Evolutionary conservation across 2,329 filamentous ascomycete species (phyloP).

Genomic region (Simplicillium sp.): DNA sequence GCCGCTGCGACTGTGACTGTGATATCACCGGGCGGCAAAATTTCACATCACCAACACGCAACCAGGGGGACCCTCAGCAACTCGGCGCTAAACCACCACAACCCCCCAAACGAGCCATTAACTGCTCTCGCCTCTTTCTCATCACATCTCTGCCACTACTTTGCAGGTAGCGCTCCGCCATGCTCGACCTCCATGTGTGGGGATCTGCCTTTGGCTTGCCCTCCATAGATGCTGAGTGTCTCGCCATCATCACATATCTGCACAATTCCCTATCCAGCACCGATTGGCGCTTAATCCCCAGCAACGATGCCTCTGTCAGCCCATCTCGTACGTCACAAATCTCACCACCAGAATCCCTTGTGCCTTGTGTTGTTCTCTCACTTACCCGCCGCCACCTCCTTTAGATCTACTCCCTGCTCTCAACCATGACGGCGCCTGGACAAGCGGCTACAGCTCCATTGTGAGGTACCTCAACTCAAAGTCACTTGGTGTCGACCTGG

Average conservation of each 20-base stretch:
- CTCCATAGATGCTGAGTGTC: constrained; percentile 85
- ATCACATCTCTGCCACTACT: background rate
- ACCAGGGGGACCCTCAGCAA: no score
- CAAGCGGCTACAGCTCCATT: constrained; percentile 53
- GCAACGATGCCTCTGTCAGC: constrained; percentile 62
- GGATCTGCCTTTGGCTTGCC: constrained; percentile 80
- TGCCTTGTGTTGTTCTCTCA: constrained; percentile 4
- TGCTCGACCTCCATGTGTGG: constrained; percentile 73
- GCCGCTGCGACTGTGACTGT: no score
- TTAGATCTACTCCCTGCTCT: constrained; percentile 47
- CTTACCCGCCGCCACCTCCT: constrained; percentile 6
- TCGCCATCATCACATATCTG: constrained; percentile 73
- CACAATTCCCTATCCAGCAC: constrained; percentile 49
- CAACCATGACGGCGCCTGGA: constrained; percentile 40
- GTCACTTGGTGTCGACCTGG: constrained; percentile 24
- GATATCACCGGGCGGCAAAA: no score
- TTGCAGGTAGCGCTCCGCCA: constrained; percentile 6
- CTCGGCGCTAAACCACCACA: no score
- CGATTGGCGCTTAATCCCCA: constrained; percentile 61
- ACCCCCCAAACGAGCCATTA: background rate
- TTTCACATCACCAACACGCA: no score
- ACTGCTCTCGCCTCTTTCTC: constrained; percentile 30
- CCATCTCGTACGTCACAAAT: constrained; percentile 53
- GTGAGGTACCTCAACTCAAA: constrained; percentile 41
- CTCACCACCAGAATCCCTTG: background rate